Conservation (phyloP, 805 yeast genomes). For the Zygoascus tannicola region DNA sequence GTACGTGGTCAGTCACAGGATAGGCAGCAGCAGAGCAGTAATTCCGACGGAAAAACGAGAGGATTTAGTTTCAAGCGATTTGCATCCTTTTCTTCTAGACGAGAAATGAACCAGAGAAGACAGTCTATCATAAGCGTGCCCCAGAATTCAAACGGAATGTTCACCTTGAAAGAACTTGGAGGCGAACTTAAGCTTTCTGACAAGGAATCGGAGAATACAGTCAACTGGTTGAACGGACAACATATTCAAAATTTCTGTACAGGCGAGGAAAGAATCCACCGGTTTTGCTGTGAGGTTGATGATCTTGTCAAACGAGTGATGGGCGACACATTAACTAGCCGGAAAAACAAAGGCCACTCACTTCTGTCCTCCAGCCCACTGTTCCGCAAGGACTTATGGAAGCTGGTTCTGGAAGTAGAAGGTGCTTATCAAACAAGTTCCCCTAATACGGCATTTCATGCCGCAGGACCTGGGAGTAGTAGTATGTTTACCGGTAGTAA, state of each 20-base stretch:
- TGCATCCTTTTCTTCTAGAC: slow-evolving; percentile 11
- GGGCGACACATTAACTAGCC: slow-evolving; percentile 23
- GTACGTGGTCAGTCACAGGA: not conserved
- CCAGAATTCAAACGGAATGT: slow-evolving; percentile 18
- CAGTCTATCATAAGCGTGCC: slow-evolving; percentile 20
- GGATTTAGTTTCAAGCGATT: slow-evolving; percentile 19
- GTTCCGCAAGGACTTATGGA: slow-evolving; percentile 20
- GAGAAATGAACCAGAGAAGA: slow-evolving; percentile 16
- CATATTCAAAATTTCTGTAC: slow-evolving; percentile 27
- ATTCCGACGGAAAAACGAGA: not conserved
- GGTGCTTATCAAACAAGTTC: slow-evolving; percentile 12
- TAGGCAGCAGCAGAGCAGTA: not conserved
- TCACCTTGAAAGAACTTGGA: slow-evolving; percentile 22
- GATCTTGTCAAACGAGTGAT: slow-evolving; percentile 11
- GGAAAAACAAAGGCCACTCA: slow-evolving; percentile 17
- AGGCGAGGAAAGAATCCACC: slow-evolving; percentile 29
- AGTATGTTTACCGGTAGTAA: slow-evolving; percentile 7
- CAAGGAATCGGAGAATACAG: slow-evolving; percentile 26
- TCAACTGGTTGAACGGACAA: slow-evolving; percentile 23
- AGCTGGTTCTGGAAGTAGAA: slow-evolving; percentile 16
- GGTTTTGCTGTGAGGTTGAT: slow-evolving; percentile 28
- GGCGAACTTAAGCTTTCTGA: slow-evolving; percentile 27
- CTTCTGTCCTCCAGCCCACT: slow-evolving; percentile 14
- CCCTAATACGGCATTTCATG: not conserved
- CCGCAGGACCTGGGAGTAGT: slow-evolving; percentile 4